A percentile compares a stretch with the other conserved stretches of the same genome.
phyloP scores from a whole-genome alignment of 768 basidiomycete genomes.

The Arthromyces matolae region DNA sequence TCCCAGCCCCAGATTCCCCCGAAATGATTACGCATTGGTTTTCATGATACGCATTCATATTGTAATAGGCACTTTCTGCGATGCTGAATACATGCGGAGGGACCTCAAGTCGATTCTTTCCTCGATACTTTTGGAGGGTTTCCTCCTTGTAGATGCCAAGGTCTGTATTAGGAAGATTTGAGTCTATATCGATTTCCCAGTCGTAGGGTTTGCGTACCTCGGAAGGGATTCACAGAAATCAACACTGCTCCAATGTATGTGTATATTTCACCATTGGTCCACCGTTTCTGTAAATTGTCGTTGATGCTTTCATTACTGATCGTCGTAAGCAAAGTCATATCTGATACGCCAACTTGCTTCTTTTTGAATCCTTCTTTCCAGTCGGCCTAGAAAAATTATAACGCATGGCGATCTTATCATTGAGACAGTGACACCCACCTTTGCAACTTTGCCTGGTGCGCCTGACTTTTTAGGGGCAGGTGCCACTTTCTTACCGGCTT shows the following conservation, averaged over 20 bases:
- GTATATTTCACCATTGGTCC: slow-evolving; percentile 94
- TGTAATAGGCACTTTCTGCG: slow-evolving; percentile 96
- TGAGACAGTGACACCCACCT: slow-evolving; percentile 42
- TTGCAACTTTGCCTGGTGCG: slow-evolving; percentile 64
- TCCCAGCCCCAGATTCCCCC: slow-evolving; percentile 97
- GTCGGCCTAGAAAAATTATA: slow-evolving; percentile 73
- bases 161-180: slow-evolving; percentile 44
- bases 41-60: slow-evolving; percentile 99
- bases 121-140: slow-evolving; percentile 77
- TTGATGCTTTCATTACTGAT: slow-evolving; percentile 98
- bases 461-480: slow-evolving; percentile 61
- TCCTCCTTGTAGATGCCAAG: slow-evolving; percentile 98
- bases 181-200: slow-evolving; percentile 5
- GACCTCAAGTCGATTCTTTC: slow-evolving; percentile 97
- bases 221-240: slow-evolving; percentile 99
- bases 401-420: slow-evolving; percentile 9
- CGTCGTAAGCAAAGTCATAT: slow-evolving; percentile 96
- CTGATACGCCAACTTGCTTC: slow-evolving; percentile 95
- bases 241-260: slow-evolving; percentile 98
- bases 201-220: slow-evolving; percentile 53
- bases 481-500: slow-evolving; percentile 80
- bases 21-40: slow-evolving; percentile 99
- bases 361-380: slow-evolving; percentile 99
- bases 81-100: slow-evolving; percentile 98
- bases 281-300: slow-evolving; percentile 95